Base-by-base conservation (phyloP, 2,329 filamentous ascomycete species). In the Eutypella sp. region DNA sequence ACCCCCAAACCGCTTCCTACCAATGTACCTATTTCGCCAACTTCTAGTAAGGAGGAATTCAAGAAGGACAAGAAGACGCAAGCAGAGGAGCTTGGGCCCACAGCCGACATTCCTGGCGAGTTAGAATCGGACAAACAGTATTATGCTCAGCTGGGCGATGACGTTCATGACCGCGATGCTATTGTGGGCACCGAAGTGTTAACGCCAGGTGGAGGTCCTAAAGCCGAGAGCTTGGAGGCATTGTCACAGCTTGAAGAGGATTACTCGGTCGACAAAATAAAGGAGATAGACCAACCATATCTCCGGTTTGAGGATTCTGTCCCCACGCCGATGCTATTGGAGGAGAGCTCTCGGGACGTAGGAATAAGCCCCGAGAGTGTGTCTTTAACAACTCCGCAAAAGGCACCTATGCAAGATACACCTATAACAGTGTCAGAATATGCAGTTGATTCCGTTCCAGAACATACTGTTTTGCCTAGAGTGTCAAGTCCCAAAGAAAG, bases 1-100 rank as follows among this genome's bases (percentile, higher is more conserved):
- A 47, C 20, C 25, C 29, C 39, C 13, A 43, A 53, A 29, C n/a
- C n/a, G n/a, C n/a, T n/a, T n/a, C n/a, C n/a, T n/a, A n/a, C n/a
- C n/a, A n/a, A n/a, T n/a, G n/a, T n/a, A n/a, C n/a, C n/a, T n/a
- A n/a, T n/a, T n/a, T n/a, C n/a, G 19, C 25, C 39, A 7, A 36
- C 47, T 16, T 45, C 52, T 9, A 40, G 43, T 20, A 47, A 49
- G 19, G 62, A 64, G 56, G 67, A 66, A 55, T 67, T 46, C 46
- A 57, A 64, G 56, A 67, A 66, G 55, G 67, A 47, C 46, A 57
- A 58, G 44, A 54, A 55, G 11, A 49, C 51, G 47, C 54, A 50
- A 27, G 19, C 45, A 5, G 46, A 53, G 38, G 51, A 52, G 4
- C 47, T 49, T 10, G 52, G 55, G 31, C 41, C 43, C 4, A 42